phyloP scores from a whole-genome alignment of 345 rosid genomes.

The Chamaenerion angustifolium region DNA sequence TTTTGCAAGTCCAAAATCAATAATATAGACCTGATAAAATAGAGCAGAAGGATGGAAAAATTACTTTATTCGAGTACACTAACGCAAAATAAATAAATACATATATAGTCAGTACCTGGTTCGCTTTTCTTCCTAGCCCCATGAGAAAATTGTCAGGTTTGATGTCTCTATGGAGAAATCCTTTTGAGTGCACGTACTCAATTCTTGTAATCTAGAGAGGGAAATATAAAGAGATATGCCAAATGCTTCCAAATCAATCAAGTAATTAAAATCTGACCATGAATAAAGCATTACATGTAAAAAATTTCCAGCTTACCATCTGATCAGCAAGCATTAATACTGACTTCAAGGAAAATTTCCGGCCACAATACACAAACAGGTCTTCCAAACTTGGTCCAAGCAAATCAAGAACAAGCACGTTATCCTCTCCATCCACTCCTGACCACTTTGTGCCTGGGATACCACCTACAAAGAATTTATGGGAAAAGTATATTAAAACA shows the following conservation, averaged over 20 bases:
- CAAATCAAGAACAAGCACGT: constrained; percentile 69
- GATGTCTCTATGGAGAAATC: constrained; percentile 66
- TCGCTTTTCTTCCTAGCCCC: constrained; percentile 71
- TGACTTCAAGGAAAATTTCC: constrained; percentile 78
- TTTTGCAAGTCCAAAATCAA: constrained; percentile 82
- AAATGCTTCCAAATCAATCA: not conserved
- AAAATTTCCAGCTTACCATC: constrained; percentile 36
- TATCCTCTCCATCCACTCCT: constrained; percentile 71
- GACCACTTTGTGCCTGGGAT: constrained; percentile 76
- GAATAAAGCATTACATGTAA: too few relatives aligned
- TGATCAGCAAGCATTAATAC: constrained; percentile 88
- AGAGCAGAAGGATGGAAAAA: not conserved
- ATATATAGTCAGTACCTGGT: constrained; percentile 27
- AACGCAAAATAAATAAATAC: not conserved
- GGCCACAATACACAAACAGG: constrained; percentile 74
- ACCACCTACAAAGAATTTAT: constrained; percentile 39
- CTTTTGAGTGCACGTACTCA: constrained; percentile 55
- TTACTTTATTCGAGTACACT: not conserved
- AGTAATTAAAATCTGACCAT: not conserved
- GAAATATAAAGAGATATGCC: too few relatives aligned
- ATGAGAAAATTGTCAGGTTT: constrained; percentile 74
- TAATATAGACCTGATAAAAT: constrained; percentile 39
- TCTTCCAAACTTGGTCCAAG: constrained; percentile 95
- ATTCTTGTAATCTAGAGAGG: constrained; percentile 40
- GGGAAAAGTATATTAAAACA: not conserved